phyloP scores from a whole-genome alignment of 2,329 filamentous ascomycete genomes.

The Beauveria australis region DNA sequence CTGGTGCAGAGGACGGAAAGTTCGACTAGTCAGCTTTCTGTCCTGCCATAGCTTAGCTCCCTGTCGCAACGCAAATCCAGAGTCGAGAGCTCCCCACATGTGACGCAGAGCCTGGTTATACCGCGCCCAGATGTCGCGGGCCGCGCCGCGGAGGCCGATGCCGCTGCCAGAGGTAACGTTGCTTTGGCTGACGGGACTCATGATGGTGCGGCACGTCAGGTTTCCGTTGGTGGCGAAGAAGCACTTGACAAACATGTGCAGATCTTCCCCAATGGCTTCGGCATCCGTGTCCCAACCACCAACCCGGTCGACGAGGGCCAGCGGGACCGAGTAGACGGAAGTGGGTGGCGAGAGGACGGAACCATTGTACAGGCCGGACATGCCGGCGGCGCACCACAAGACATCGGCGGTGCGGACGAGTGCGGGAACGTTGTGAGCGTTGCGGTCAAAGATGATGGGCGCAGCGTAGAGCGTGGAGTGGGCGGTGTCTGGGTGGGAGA shows the following conservation, averaged over 20 bases:
- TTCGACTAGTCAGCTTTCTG: slow-evolving; percentile 46
- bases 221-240: slow-evolving; percentile 68
- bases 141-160: slow-evolving; percentile 40
- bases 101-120: slow-evolving; percentile 66
- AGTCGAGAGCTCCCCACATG: slow-evolving; percentile 69
- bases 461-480: slow-evolving; percentile 58
- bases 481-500: slow-evolving; percentile 49
- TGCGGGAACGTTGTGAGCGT: slow-evolving; percentile 58
- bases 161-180: slow-evolving; percentile 56
- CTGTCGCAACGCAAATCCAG: slow-evolving; percentile 55
- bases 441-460: slow-evolving; percentile 67
- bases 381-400: slow-evolving; percentile 62
- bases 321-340: slow-evolving; percentile 63
- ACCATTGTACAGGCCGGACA: slow-evolving; percentile 58
- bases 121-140: slow-evolving; percentile 53
- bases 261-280: slow-evolving; percentile 66
- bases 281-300: slow-evolving; percentile 64
- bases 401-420: slow-evolving; percentile 65
- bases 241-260: slow-evolving; percentile 73
- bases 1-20: slow-evolving; percentile 48
- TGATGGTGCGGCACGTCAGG: slow-evolving; percentile 53
- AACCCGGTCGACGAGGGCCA: slow-evolving; percentile 58
- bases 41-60: slow-evolving; percentile 49
- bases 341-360: slow-evolving; percentile 62
- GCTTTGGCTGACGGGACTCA: slow-evolving; percentile 64